Evolutionary conservation across 345 rosid species (phyloP).

Genomic region (Triadica sebifera): DNA sequence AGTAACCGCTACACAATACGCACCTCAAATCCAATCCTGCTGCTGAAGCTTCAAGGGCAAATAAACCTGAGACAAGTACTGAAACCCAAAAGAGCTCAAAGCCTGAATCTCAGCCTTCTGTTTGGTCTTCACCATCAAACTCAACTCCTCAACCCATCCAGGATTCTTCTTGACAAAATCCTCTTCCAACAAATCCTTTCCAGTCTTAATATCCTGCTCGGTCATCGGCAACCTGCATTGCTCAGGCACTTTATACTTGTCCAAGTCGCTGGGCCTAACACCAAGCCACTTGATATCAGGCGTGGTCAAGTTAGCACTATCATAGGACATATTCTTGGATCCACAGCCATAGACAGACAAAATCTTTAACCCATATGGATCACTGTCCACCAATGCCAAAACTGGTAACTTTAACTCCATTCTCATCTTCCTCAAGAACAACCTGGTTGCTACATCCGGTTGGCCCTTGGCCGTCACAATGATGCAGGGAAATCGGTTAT

Average conservation of each 20-base stretch:
- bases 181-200: conserved; percentile 90
- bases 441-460: conserved; percentile 94
- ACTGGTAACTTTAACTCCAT: conserved; percentile 88
- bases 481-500: conserved; percentile 90
- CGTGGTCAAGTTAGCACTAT: conserved; percentile 89
- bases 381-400: conserved; percentile 92
- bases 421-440: conserved; percentile 93
- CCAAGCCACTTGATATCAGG: conserved; percentile 98
- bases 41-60: conserved; percentile 96
- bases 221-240: conserved; percentile 96
- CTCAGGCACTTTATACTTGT: conserved; percentile 84
- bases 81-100: conserved; percentile 90
- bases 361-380: conserved; percentile 91
- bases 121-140: conserved; percentile 90
- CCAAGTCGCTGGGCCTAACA: conserved; percentile 88
- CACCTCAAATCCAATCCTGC: conserved; percentile 81
- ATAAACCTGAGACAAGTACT: conserved; percentile 93
- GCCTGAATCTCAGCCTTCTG: conserved; percentile 99
- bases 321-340: conserved; percentile 97
- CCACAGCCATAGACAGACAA: conserved; percentile 95
- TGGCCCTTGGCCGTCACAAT: conserved; percentile 96
- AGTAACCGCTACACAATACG: neutral
- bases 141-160: conserved; percentile 96
- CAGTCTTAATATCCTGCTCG: conserved; percentile 98
- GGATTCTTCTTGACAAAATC: conserved; percentile 99